These are phyloP conservation scores for Eutypella sp. DNA, from an alignment of 2,329 filamentous ascomycete species.

Conservation along the genomic window DNA sequence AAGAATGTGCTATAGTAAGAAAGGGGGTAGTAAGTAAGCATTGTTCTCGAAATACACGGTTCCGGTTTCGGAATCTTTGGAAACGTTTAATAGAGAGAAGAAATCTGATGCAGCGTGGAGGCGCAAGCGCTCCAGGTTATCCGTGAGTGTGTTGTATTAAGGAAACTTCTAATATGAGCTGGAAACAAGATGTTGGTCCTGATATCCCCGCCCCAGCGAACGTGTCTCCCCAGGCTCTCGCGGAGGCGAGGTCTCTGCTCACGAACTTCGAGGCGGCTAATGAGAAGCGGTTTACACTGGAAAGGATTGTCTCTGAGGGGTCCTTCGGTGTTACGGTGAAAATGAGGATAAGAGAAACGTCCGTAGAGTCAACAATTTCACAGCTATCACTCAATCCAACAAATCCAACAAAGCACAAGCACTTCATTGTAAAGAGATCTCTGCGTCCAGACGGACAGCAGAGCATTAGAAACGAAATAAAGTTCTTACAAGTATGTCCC, in stretches of 20 bases:
- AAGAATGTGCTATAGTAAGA: too few relatives aligned
- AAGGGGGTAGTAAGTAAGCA: too few relatives aligned
- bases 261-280: slow-evolving; percentile 3
- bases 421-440: slow-evolving; percentile 15
- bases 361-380: neutral
- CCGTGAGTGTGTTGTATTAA: neutral
- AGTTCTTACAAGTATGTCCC: slow-evolving; percentile 9
- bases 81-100: too few relatives aligned
- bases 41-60: too few relatives aligned
- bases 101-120: too few relatives aligned
- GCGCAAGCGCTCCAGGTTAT: too few relatives aligned
- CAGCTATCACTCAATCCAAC: neutral
- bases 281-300: slow-evolving; percentile 9
- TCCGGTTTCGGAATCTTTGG: too few relatives aligned
- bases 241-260: neutral
- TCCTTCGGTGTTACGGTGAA: slow-evolving; percentile 11
- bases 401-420: slow-evolving; percentile 1
- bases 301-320: slow-evolving; percentile 11
- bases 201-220: neutral
- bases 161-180: too few relatives aligned
- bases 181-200: too few relatives aligned
- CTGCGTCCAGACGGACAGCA: slow-evolving; percentile 2
- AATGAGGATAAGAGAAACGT: slow-evolving; percentile 9
- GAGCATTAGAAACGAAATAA: slow-evolving; percentile 7
- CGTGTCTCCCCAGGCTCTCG: neutral